Conservation (phyloP, 768 basidiomycete species). For the Calocybe cyanea region DNA sequence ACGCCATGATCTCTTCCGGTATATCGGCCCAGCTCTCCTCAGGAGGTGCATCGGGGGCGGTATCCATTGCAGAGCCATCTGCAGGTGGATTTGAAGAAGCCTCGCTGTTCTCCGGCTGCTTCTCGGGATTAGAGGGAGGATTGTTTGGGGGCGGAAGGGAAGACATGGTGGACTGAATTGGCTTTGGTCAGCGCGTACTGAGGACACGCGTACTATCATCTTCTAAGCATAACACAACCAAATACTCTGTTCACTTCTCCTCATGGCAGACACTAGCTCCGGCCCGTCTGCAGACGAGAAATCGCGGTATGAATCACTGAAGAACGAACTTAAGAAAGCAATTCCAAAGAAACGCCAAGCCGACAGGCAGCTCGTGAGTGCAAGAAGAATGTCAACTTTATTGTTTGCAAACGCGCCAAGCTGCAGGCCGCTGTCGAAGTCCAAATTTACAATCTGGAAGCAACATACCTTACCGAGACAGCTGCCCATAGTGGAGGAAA, state of each 20-base stretch:
- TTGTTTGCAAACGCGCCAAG: background rate
- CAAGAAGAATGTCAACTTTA: background rate
- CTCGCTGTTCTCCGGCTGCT: conserved; percentile 41
- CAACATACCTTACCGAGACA: conserved; percentile 73
- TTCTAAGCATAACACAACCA: conserved; percentile 23
- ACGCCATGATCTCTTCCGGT: conserved; percentile 77
- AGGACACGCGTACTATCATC: conserved; percentile 34
- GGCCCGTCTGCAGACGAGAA: conserved; percentile 62
- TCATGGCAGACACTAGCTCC: conserved; percentile 36
- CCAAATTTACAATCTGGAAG: conserved; percentile 76
- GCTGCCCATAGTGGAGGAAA: conserved; percentile 76
- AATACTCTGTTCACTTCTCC: conserved; percentile 15
- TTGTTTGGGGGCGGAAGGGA: conserved; percentile 53
- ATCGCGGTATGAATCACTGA: conserved; percentile 65
- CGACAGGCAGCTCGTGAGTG: conserved; percentile 73
- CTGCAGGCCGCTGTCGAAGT: conserved; percentile 70
- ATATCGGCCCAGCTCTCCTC: conserved; percentile 92
- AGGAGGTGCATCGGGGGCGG: conserved; percentile 59
- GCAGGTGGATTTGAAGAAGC: conserved; percentile 28
- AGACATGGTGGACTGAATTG: conserved; percentile 40
- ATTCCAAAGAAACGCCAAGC: conserved; percentile 69
- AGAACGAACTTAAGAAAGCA: conserved; percentile 71
- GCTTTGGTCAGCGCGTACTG: conserved; percentile 26
- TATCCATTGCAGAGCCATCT: conserved; percentile 60
- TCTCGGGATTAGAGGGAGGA: conserved; percentile 48